Conservation (phyloP, 2,329 filamentous ascomycete species). For the Alternaria brassicae region DNA sequence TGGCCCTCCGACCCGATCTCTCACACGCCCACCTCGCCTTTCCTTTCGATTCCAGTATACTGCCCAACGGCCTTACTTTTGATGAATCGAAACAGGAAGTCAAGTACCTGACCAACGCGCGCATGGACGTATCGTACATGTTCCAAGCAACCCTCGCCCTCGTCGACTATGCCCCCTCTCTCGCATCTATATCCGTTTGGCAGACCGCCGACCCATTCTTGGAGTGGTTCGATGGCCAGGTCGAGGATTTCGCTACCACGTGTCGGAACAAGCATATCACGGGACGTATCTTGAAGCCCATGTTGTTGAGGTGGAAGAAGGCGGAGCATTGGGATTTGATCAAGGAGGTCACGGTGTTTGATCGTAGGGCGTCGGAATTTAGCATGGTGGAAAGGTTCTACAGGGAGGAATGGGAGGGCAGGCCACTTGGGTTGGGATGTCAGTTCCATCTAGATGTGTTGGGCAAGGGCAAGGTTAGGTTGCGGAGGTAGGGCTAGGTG, state of each 20-base stretch:
- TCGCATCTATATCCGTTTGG: constrained; percentile 36
- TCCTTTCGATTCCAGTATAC: constrained; percentile 25
- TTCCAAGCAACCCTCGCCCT: constrained; percentile 29
- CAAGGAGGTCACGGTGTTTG: constrained; percentile 29
- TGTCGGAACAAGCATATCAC: constrained; percentile 35
- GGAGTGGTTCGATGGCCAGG: constrained; percentile 31
- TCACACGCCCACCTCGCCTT: constrained; percentile 34
- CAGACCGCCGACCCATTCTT: constrained; percentile 36
- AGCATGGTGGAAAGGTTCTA: constrained; percentile 16
- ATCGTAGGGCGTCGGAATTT: constrained; percentile 9
- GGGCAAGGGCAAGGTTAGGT: neutral
- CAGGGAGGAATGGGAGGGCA: constrained; percentile 27
- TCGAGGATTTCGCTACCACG: constrained; percentile 32
- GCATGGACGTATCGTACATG: constrained; percentile 38
- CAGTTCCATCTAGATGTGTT: constrained; percentile 34
- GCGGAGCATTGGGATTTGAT: constrained; percentile 34
- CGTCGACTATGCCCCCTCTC: constrained; percentile 23
- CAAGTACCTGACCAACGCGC: constrained; percentile 21
- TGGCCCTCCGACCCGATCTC: constrained; percentile 35
- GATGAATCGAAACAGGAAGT: constrained; percentile 26
- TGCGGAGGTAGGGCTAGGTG: neutral
- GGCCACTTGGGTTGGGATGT: constrained; percentile 33
- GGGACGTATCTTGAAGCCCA: constrained; percentile 29
- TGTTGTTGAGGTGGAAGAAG: constrained; percentile 33
- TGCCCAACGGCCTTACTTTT: constrained; percentile 23